Conservation (phyloP, 208 protist species). For the Naegleria lovaniensis region DNA sequence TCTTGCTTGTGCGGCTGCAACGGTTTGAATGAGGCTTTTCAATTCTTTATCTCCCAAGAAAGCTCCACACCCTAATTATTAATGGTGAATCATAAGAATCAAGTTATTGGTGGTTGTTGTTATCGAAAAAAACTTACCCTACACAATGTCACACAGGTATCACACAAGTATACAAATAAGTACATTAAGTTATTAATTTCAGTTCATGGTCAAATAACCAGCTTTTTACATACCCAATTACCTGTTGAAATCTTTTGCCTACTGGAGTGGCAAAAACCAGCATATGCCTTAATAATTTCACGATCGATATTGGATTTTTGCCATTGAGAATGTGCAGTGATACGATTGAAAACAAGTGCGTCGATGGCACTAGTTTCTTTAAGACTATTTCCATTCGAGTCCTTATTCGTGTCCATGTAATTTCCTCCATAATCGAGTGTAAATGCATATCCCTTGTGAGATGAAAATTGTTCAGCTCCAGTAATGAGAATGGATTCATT, state of each 20-base stretch:
- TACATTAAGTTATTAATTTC: too few species aligned
- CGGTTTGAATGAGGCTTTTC: conserved; percentile 73
- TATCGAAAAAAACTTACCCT: too few species aligned
- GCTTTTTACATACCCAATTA: conserved; percentile 78
- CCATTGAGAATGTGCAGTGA: conserved; percentile 48
- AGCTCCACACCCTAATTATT: background rate
- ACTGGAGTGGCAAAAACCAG: conserved; percentile 47
- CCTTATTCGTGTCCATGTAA: background rate
- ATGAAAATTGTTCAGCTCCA: background rate
- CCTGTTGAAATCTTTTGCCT: conserved; percentile 59
- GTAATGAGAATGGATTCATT: background rate
- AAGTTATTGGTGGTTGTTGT: too few species aligned
- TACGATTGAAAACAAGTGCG: background rate
- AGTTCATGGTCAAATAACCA: too few species aligned
- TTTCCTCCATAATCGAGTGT: background rate
- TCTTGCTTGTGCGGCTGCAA: conserved; percentile 56
- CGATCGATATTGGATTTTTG: conserved; percentile 40
- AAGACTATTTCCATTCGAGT: background rate
- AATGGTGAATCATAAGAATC: too few species aligned
- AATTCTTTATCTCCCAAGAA: conserved; percentile 39
- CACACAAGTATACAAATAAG: too few species aligned
- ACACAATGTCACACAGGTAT: conserved; percentile 38
- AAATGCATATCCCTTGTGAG: background rate
- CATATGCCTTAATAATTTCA: conserved; percentile 72
- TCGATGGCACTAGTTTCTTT: background rate